Conservation (phyloP, 495 filamentous ascomycete species). For the Aspergillus panamensis region DNA sequence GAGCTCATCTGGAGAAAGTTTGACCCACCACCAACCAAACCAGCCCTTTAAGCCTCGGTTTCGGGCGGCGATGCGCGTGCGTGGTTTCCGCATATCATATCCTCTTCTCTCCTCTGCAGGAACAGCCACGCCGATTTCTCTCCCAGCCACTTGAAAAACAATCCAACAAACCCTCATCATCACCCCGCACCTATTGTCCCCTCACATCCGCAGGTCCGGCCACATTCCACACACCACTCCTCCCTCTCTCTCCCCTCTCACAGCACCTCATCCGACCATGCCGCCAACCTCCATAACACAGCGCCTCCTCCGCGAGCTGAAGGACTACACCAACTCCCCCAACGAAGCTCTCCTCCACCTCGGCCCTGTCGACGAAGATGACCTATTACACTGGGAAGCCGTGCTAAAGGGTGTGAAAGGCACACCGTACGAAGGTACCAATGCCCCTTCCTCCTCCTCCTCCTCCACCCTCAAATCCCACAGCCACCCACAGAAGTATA, state of each 20-base stretch:
- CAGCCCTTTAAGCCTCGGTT: slow-evolving; percentile 19
- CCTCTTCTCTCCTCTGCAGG: not conserved
- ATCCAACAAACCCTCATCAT: not conserved
- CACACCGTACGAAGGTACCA: slow-evolving; percentile 67
- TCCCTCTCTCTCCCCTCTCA: not conserved
- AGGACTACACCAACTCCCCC: slow-evolving; percentile 52
- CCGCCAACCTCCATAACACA: slow-evolving; percentile 44
- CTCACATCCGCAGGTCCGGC: not conserved
- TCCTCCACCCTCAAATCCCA: not conserved
- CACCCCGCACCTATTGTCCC: not conserved
- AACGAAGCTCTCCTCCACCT: slow-evolving; percentile 58
- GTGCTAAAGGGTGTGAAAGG: slow-evolving; percentile 68
- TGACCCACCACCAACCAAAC: too few relatives aligned
- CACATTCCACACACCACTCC: slow-evolving; percentile 14
- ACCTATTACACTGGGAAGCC: slow-evolving; percentile 73
- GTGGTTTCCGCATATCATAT: slow-evolving; percentile 3
- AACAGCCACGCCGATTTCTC: not conserved
- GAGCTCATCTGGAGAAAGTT: slow-evolving; percentile 14
- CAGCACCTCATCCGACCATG: slow-evolving; percentile 17
- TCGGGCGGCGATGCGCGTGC: not conserved
- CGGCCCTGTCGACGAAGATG: slow-evolving; percentile 62
- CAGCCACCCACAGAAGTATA: slow-evolving; percentile 5
- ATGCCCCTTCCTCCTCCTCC: not conserved
- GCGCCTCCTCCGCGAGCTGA: slow-evolving; percentile 64
- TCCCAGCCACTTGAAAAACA: slow-evolving; percentile 11